Evolutionary conservation across 225 moss, liverwort and hornwort genomes (phyloP).

Genomic region (Physcomitrellopsis africana): DNA sequence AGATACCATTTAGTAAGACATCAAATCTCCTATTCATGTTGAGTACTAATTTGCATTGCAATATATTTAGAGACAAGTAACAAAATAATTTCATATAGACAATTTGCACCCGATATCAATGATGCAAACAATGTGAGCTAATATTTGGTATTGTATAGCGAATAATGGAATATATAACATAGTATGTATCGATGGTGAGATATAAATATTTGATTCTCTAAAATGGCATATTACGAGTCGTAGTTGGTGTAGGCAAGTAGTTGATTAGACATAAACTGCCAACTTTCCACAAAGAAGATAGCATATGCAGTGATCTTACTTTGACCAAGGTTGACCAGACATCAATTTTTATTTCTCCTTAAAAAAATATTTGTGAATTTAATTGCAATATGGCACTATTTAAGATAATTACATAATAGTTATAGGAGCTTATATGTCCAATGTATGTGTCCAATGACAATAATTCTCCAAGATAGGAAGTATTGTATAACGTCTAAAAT

Average conservation of each 20-base stretch:
- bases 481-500: conserved; percentile 63
- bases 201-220: too few species aligned
- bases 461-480: conserved; percentile 77
- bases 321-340: conserved; percentile 62
- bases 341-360: conserved; percentile 46
- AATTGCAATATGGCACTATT: conserved; percentile 52
- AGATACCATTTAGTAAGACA: conserved; percentile 31
- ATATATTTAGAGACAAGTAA: conserved; percentile 34
- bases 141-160: too few species aligned
- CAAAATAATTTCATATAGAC: conserved; percentile 55
- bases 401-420: conserved; percentile 56
- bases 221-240: too few species aligned
- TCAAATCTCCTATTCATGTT: conserved; percentile 52
- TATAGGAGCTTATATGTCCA: rapidly evolving
- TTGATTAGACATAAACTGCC: not conserved
- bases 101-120: conserved; percentile 71
- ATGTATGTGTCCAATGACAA: conserved; percentile 30
- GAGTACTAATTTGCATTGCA: conserved; percentile 6
- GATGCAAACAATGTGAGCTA: conserved; percentile 50
- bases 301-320: conserved; percentile 42
- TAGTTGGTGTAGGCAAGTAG: too few species aligned
- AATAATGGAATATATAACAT: too few species aligned
- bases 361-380: conserved; percentile 59
- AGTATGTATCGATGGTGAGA: too few species aligned
- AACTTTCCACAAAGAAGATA: conserved; percentile 70